Evolutionary conservation across 1,284 basidiomycete species (phyloP).

Genomic region (Leccinum brunneo-olivaceum): DNA sequence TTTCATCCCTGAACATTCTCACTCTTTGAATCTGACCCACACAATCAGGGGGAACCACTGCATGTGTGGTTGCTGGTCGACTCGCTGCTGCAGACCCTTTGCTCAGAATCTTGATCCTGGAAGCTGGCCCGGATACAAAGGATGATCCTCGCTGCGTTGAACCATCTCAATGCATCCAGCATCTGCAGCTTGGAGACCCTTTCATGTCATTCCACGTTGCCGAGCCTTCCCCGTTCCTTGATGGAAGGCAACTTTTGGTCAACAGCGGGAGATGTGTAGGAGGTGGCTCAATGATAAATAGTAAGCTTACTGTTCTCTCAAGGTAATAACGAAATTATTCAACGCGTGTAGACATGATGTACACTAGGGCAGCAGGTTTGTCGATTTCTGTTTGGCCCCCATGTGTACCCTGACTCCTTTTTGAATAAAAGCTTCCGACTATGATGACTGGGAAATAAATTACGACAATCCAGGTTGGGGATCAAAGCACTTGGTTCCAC

Average conservation of each 20-base stretch:
- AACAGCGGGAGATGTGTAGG: slow-evolving; percentile 47
- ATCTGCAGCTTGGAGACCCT: slow-evolving; percentile 21
- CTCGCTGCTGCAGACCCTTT: slow-evolving; percentile 36
- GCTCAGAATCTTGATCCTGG: slow-evolving; percentile 37
- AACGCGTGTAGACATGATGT: slow-evolving; percentile 40
- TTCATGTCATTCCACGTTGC: slow-evolving; percentile 39
- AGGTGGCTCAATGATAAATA: slow-evolving; percentile 54
- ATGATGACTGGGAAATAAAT: slow-evolving; percentile 46
- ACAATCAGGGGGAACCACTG: slow-evolving; percentile 35
- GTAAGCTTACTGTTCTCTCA: slow-evolving; percentile 29
- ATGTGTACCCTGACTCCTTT: not conserved
- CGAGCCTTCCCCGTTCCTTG: slow-evolving; percentile 38
- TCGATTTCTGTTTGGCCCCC: not conserved
- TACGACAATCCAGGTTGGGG: slow-evolving; percentile 49
- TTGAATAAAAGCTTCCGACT: slow-evolving; percentile 41
- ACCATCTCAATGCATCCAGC: slow-evolving; percentile 29
- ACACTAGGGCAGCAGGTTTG: slow-evolving; percentile 37
- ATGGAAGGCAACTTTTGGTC: slow-evolving; percentile 38
- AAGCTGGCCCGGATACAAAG: slow-evolving; percentile 33
- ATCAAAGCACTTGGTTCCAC: slow-evolving; percentile 41
- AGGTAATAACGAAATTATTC: not conserved
- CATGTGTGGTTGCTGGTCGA: slow-evolving; percentile 38
- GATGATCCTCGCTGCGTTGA: slow-evolving; percentile 27
- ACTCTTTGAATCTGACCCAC: not conserved
- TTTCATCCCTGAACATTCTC: slow-evolving; percentile 4